phyloP scores from a whole-genome alignment of 257 asterid species.

The Lycium ferocissimum region DNA sequence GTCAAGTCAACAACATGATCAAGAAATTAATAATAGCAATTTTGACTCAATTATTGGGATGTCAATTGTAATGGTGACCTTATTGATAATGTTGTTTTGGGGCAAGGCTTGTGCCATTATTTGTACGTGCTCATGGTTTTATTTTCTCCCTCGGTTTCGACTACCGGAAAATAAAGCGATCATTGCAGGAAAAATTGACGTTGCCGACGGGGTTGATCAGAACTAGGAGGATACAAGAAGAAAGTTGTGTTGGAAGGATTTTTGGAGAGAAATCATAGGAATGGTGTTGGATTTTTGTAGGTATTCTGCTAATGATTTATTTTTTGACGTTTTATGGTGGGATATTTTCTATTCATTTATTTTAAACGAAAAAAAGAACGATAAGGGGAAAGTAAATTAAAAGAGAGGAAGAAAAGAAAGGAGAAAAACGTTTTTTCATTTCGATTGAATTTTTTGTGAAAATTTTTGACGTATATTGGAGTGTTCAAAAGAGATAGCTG shows the following conservation, averaged over 20 bases:
- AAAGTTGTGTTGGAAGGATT: conserved; percentile 50
- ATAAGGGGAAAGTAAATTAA: background rate
- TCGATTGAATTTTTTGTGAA: background rate
- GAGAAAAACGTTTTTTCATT: background rate
- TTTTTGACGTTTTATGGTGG: background rate
- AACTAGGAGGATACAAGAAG: conserved; percentile 41
- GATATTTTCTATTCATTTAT: background rate
- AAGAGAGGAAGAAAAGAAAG: background rate
- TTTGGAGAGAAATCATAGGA: conserved; percentile 40
- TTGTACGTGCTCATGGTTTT: conserved; percentile 49
- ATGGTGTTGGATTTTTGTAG: conserved; percentile 29
- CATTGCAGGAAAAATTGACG: background rate
- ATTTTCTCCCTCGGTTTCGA: conserved; percentile 34
- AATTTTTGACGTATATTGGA: no score
- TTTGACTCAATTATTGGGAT: conserved; percentile 44
- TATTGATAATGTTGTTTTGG: conserved; percentile 47
- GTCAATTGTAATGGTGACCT: conserved; percentile 36
- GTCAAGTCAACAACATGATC: background rate
- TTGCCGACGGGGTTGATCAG: background rate
- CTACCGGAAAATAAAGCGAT: background rate
- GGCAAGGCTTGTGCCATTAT: conserved; percentile 54
- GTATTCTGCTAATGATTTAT: background rate
- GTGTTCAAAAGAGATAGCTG: no score
- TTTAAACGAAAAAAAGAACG: background rate
- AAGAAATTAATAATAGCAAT: background rate